phyloP scores from a whole-genome alignment of 139 green algal genomes.

The Picochlorum sp. region DNA sequence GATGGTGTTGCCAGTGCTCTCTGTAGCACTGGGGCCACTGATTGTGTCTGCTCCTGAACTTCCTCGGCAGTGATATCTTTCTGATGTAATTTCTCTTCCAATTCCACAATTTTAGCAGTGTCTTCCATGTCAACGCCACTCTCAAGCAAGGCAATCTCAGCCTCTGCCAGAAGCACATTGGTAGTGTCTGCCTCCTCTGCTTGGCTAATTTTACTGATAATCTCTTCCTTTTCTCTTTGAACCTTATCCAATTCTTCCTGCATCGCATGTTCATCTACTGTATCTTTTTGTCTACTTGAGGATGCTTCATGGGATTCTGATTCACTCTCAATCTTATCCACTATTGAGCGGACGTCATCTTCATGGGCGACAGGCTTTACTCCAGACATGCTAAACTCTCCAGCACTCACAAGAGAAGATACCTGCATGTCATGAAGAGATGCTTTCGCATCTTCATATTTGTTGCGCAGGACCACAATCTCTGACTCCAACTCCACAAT shows the following conservation, averaged over 20 bases:
- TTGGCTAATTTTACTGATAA: conserved; percentile 16
- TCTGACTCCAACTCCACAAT: conserved; percentile 21
- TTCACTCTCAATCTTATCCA: not conserved
- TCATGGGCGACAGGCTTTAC: conserved; percentile 1
- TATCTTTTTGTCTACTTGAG: not conserved
- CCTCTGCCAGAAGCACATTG: not conserved
- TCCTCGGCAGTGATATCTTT: not conserved
- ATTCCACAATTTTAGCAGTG: not conserved
- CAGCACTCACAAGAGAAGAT: conserved; percentile 10
- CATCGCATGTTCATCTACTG: not conserved
- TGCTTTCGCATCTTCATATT: conserved; percentile 5
- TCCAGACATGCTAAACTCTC: conserved; percentile 8
- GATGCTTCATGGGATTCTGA: not conserved
- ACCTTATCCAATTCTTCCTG: conserved; percentile 18
- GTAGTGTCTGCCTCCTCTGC: not conserved
- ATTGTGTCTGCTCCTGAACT: no score
- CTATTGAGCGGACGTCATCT: not conserved
- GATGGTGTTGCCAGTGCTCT: no score
- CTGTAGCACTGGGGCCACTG: not conserved
- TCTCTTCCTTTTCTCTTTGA: conserved; percentile 25
- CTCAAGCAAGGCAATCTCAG: conserved; percentile 6
- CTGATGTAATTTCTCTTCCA: conserved; percentile 2
- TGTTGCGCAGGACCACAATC: conserved; percentile 13
- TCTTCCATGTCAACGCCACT: conserved; percentile 4
- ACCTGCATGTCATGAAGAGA: conserved; percentile 31